Conservation (phyloP, 805 yeast species). For the Candida piceae region DNA sequence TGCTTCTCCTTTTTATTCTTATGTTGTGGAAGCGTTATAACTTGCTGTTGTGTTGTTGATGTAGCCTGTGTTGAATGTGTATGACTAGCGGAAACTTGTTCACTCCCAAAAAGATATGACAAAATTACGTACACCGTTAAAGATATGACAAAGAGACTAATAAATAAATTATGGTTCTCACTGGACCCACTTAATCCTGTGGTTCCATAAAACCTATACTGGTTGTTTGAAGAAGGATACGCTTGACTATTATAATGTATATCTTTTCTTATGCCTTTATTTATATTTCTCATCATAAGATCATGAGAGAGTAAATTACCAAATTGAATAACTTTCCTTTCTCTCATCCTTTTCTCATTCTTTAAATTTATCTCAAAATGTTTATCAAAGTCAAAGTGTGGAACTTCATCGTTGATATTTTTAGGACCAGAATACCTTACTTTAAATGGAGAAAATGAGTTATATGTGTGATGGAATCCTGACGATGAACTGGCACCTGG, state of each 20-base stretch:
- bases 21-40: background rate
- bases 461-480: too few relatives aligned
- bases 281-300: slow-evolving; percentile 17
- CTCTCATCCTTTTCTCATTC: slow-evolving; percentile 31
- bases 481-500: too few relatives aligned
- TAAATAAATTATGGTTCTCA: background rate
- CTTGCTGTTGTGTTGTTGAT: too few relatives aligned
- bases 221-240: slow-evolving; percentile 1
- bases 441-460: too few relatives aligned
- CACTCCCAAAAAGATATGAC: too few relatives aligned
- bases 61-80: too few relatives aligned
- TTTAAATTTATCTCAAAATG: slow-evolving; percentile 49
- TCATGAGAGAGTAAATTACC: slow-evolving; percentile 23
- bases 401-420: slow-evolving; percentile 40
- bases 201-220: slow-evolving; percentile 8
- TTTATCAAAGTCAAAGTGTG: slow-evolving; percentile 55
- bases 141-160: slow-evolving; percentile 7
- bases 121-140: slow-evolving; percentile 9
- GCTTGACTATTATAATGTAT: slow-evolving; percentile 1
- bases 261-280: slow-evolving; percentile 19
- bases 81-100: too few relatives aligned
- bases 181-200: slow-evolving; percentile 3
- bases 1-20: background rate
- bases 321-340: slow-evolving; percentile 20
- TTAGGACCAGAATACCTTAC: slow-evolving; percentile 6